Evolutionary conservation across 345 rosid genomes (phyloP), one percentile per base, ranked within the genome.

Genomic region (Hevea brasiliensis): DNA sequence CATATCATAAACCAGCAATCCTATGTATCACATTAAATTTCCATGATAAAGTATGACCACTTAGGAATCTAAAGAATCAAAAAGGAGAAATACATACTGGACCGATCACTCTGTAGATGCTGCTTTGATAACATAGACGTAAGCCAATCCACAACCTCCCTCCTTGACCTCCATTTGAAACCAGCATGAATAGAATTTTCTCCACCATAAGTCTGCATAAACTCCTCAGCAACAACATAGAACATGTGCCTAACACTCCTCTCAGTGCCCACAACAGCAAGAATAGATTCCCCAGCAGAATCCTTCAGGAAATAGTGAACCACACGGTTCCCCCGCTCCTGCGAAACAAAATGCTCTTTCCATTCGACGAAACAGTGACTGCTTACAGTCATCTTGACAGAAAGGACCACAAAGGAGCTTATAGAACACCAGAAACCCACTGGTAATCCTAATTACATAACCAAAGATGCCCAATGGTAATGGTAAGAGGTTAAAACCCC

Each of bases 191-290:
- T 91, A 3, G 92, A 87, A 73, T 85, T 83, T 83, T 89, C 84
- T 32, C 87, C 77, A 57, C 96, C 98, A 83, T 88, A 80, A 72
- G 85, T 79, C 73, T 72, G 79, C 84, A 95, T 93, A 82, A 95
- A 95, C 71, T 95, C 99, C 58, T 91, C 96, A 21, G 97, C 89
- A 21, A 91, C 96, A 76, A 89, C 92, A 77, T 95, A 95, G 82
- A 91, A 91, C 99, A 95, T 92, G 83, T 95, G 99, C 80, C 98
- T 88, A 74, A 92, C 97, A 82, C 98, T 95, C 82, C 98, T 91
- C 90, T 95, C 99, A 65, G 96, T 95, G 41, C 98, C 99, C 67
- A 95, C 84, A 75, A 95, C 90, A 35, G 98, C 92, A 77, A 91
- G 84, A 62, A 89, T 66, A 20, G 89, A 90, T 73, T 91, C 93